Base-by-base conservation (phyloP, 805 yeast genomes). In the Barnettozyma pratensis region DNA sequence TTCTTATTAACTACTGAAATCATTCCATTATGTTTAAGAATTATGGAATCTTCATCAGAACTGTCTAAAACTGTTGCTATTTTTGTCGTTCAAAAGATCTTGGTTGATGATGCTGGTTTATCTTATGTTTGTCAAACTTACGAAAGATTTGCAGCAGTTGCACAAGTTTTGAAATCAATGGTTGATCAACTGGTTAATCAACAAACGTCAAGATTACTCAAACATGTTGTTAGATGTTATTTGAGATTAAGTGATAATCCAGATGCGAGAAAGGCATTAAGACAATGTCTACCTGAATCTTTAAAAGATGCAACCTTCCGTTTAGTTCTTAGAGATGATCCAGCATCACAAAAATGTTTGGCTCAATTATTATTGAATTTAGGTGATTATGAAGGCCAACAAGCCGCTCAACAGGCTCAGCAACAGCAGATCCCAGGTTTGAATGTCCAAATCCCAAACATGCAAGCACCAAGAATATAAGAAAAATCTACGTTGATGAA, bases 21-120 rank as follows among this genome's bases (percentile, higher is more conserved):
- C 58, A 95, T 94, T 34, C 99, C 99, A 5, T 70, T 94, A 48
- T 94, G 99, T 64, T 72, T 92, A 50, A 83, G 94, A 59, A 92
- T 94, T 53, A 92, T 92, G 96, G 98, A 92, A 64, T 81, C 91
- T 1, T 89, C 96, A 7, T 85, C 96, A 0, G 99, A 94, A 63
- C 75, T 92, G 45, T 84, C 95, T 43, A 92, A 94, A 62, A 94
- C 98, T 0, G 99, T 92, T 28, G 99, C 99, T 5, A 91, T 92
- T 49, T 92, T 94, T 71, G 92, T 94, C 51, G 85, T 94, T 41
- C 97, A 92, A 63, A 92, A 91, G 67, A 92, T 92, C 47, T 73
- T 92, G 45, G 77, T 90, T 55, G 98, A 94, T 67, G 97, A 92
- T 61, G 81, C 85, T 56, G 99, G 99, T 0, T 75, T 92, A 52